Conservation (phyloP, 306 rosid genomes). For the Glycine soja region DNA sequence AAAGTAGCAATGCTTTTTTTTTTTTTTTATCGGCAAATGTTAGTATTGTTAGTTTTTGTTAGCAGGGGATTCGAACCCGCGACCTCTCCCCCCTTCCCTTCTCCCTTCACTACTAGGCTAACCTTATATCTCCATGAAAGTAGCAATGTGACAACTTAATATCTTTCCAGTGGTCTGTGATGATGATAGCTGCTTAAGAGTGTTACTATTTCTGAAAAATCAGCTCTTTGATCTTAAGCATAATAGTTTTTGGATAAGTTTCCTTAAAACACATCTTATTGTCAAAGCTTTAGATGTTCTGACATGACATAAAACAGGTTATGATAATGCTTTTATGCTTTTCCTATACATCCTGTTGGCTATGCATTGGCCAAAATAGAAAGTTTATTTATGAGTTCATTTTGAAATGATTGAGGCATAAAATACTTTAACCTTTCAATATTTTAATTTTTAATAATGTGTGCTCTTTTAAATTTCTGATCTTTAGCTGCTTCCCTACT, state of each 20-base stretch:
- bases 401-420: slow-evolving; percentile 5
- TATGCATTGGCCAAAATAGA: slow-evolving; percentile 17
- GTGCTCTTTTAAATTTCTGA: neutral
- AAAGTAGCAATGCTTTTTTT: no score
- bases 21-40: no score
- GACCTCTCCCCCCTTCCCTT: no score
- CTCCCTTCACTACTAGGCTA: no score
- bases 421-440: slow-evolving; percentile 2
- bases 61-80: no score
- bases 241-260: slow-evolving; percentile 7
- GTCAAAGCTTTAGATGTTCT: slow-evolving; percentile 24
- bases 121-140: no score
- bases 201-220: neutral
- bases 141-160: neutral
- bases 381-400: neutral
- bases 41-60: no score
- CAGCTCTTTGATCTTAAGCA: slow-evolving; percentile 5
- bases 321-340: no score
- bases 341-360: neutral
- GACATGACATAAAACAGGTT: neutral
- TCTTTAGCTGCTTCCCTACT: neutral
- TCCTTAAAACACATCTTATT: slow-evolving; percentile 6
- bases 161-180: neutral
- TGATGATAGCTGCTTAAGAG: slow-evolving; percentile 17
- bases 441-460: neutral